Base-by-base conservation (phyloP, 352 stramenopile species). In the Phytophthora sojae region DNA sequence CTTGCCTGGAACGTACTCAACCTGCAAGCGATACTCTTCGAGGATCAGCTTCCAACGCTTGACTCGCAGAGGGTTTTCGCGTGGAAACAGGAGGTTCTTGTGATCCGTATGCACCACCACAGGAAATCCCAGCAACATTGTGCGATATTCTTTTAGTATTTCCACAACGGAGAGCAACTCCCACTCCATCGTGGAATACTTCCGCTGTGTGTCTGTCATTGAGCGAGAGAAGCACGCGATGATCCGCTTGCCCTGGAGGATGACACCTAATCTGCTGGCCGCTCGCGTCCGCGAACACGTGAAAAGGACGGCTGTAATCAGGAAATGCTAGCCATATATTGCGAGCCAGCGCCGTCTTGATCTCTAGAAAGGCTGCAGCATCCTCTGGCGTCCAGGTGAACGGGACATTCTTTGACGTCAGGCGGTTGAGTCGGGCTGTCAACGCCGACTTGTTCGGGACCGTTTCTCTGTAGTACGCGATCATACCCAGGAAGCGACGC, bases 181-280 rank as follows among this genome's bases (percentile, higher is more conserved):
- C 21, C 39, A 32, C 44, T 64, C 57, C 42, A 64, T 64, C 11
- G 57, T 64, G 7, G 44, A 23, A 14, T 64, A 64, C 17, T 64
- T 64, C 11, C 29, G 57, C 19, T 64, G 57, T 8, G 57, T 26
- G 6, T 11, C 6, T 3, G 42, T 64, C 4, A 64, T 15, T 21
- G 25, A 47, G 2, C 57, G 25, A 1, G 57, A 64, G 17, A 25
- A 64, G 15, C 57, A 64, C 1, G 57, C 44, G 32, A 64, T 17
- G 1, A 64, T 37, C 30, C 30, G 8, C 8, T 55, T 54, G 12
- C 6, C 25, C 42, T 56, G 57, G 25, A 64, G 55, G 1, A 12
- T 37, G 30, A 37, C 30, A 9, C 30, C 30, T 9, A 9, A 37
- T 37, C 30, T 37, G 57, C 7, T 55, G 30, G 2, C 57, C 57